These are phyloP conservation scores for Metschnikowia colocasiae DNA, from an alignment of 805 yeast genomes.

Conservation along the genomic window DNA sequence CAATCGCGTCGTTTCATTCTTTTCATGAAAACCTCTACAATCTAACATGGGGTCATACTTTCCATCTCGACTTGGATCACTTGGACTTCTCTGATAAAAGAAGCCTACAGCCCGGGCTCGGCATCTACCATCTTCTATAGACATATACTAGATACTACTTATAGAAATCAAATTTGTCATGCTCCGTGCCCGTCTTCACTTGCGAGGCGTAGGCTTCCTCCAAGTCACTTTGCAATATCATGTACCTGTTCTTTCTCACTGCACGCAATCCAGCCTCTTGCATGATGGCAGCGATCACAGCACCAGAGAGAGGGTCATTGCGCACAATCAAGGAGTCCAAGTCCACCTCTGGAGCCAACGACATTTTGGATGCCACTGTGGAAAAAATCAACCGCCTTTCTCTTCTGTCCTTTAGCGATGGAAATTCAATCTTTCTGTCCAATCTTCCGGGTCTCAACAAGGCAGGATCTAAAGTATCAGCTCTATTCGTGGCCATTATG, in stretches of 20 bases:
- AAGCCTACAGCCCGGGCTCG: constrained; percentile 61
- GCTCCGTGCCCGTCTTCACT: constrained; percentile 93
- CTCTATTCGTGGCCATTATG: constrained; percentile 98
- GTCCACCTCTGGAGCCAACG: constrained; percentile 96
- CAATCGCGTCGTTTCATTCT: constrained; percentile 35
- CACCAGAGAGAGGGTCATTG: constrained; percentile 96
- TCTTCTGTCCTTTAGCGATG: constrained; percentile 92
- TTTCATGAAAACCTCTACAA: constrained; percentile 42
- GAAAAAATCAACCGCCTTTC: constrained; percentile 95
- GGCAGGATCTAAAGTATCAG: constrained; percentile 99
- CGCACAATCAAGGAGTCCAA: constrained; percentile 91
- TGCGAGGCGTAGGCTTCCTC: constrained; percentile 98
- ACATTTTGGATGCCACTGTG: constrained; percentile 96
- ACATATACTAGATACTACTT: constrained; percentile 43
- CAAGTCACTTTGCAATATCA: constrained; percentile 90
- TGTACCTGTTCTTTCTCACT: constrained; percentile 95
- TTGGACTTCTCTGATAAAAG: constrained; percentile 48
- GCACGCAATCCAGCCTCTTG: constrained; percentile 99
- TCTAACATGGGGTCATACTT: constrained; percentile 29
- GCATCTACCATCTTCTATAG: constrained; percentile 41
- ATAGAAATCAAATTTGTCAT: constrained; percentile 96
- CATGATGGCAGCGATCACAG: constrained; percentile 97
- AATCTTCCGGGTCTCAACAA: constrained; percentile 96
- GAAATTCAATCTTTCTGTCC: constrained; percentile 97
- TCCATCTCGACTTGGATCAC: constrained; percentile 74